Evolutionary conservation across 1,284 basidiomycete species (phyloP).

Genomic region (Malassezia obtusa): DNA sequence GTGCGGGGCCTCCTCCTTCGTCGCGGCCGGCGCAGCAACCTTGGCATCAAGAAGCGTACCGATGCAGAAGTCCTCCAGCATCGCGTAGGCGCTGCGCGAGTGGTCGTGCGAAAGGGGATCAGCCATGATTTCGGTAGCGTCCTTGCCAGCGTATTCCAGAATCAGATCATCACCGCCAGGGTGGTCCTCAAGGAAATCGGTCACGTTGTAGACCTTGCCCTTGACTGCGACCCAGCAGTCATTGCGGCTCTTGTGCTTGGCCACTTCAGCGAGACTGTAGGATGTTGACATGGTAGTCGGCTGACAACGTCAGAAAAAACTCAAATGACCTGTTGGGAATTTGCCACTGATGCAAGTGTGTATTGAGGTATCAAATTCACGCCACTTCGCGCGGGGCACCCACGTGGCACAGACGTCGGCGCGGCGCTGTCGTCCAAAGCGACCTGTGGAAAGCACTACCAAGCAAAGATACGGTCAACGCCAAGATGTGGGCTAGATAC

Average conservation of each 20-base stretch:
- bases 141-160: constrained; percentile 65
- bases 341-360: constrained; percentile 5
- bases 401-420: not conserved
- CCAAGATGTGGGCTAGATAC: not conserved
- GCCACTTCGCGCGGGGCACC: constrained; percentile 1
- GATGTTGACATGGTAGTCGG: not conserved
- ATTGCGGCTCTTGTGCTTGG: constrained; percentile 56
- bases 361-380: constrained; percentile 1
- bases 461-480: no score
- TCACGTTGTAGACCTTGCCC: constrained; percentile 52
- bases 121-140: constrained; percentile 71
- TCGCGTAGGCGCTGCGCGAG: constrained; percentile 79
- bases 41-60: constrained; percentile 27
- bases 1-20: not conserved
- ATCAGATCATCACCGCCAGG: constrained; percentile 53
- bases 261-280: constrained; percentile 20
- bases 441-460: no score
- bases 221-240: constrained; percentile 53
- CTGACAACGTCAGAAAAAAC: constrained; percentile 1
- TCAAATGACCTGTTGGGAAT: not conserved
- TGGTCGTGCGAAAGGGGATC: constrained; percentile 81
- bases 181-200: constrained; percentile 52
- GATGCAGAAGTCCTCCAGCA: constrained; percentile 65
- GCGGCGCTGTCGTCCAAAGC: no score
- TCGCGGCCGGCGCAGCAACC: constrained; percentile 13